A percentile compares a stretch with the other conserved stretches of the same genome.
phyloP scores from a whole-genome alignment of 2,329 filamentous ascomycete species.

The Penicillium hordei region DNA sequence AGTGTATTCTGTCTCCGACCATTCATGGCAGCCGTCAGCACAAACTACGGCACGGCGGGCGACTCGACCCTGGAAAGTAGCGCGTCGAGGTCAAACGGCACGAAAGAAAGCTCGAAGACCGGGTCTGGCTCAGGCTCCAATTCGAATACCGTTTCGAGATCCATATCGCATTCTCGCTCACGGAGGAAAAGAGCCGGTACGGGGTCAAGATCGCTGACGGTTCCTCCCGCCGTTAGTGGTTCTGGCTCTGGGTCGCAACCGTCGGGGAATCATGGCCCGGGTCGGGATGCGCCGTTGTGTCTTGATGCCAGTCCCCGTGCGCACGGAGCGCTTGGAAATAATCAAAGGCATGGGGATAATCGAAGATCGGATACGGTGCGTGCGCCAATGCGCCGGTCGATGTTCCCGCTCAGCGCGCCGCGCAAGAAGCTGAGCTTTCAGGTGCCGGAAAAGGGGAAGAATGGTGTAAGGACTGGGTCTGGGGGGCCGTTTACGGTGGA shows the following conservation, averaged over 20 bases:
- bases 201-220: not conserved
- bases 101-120: slow-evolving; percentile 21
- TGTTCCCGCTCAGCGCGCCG: slow-evolving; percentile 14
- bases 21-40: slow-evolving; percentile 40
- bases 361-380: not conserved
- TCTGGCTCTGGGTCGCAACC: not conserved
- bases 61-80: slow-evolving; percentile 31
- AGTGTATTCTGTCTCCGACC: slow-evolving; percentile 40
- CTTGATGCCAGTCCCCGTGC: not conserved
- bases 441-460: slow-evolving; percentile 4
- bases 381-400: slow-evolving; percentile 12
- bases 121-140: slow-evolving; percentile 9
- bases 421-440: not conserved
- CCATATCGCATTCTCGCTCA: not conserved
- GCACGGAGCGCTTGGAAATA: not conserved
- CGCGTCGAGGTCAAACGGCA: slow-evolving; percentile 18
- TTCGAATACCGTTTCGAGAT: slow-evolving; percentile 14
- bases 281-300: not conserved
- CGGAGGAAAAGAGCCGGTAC: slow-evolving; percentile 5
- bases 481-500: not conserved
- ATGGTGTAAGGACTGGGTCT: not conserved
- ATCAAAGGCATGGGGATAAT: not conserved
- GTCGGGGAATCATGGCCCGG: not conserved
- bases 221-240: not conserved
- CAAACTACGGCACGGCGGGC: slow-evolving; percentile 38